Evolutionary conservation across 2,329 filamentous ascomycete genomes (phyloP).

Genomic region (Cladosporium sphaerospermum): DNA sequence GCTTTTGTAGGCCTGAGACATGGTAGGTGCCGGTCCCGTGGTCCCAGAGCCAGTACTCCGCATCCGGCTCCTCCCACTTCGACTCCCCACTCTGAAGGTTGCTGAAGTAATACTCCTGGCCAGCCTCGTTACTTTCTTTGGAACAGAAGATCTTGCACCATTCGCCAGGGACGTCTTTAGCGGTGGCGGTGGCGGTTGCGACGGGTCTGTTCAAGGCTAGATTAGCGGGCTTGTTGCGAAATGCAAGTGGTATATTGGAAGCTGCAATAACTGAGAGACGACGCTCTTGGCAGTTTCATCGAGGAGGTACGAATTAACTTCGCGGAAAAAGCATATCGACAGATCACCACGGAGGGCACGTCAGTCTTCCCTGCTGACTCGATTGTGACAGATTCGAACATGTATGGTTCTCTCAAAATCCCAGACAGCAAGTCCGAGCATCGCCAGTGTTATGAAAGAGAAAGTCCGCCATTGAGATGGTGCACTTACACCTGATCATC

Average conservation of each 20-base stretch:
- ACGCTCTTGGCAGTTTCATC: not conserved
- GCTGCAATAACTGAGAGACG: not conserved
- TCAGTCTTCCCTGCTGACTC: no score
- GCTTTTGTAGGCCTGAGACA: constrained; percentile 21
- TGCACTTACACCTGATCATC: constrained; percentile 11
- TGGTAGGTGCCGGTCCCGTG: constrained; percentile 18
- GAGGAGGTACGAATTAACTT: not conserved
- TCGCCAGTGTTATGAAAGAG: no score
- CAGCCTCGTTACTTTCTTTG: not conserved
- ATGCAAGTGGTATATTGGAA: not conserved
- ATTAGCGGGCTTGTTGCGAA: constrained; percentile 1
- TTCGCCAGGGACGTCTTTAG: constrained; percentile 7
- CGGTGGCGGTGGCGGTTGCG: not conserved
- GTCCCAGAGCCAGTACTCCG: constrained; percentile 29
- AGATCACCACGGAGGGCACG: no score
- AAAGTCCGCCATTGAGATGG: constrained; percentile 6
- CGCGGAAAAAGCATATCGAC: no score
- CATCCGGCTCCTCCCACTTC: constrained; percentile 23
- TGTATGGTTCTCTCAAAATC: no score
- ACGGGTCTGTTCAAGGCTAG: constrained; percentile 2
- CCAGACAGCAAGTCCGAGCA: no score
- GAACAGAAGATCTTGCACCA: constrained; percentile 20
- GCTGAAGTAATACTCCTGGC: constrained; percentile 23
- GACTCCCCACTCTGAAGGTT: constrained; percentile 23
- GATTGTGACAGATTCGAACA: no score